Percentiles rank a stretch among this genome's conserved stretches.
Conservation (phyloP, 2,329 filamentous ascomycete genomes). For the Magnaporthiopsis rhizophila region DNA sequence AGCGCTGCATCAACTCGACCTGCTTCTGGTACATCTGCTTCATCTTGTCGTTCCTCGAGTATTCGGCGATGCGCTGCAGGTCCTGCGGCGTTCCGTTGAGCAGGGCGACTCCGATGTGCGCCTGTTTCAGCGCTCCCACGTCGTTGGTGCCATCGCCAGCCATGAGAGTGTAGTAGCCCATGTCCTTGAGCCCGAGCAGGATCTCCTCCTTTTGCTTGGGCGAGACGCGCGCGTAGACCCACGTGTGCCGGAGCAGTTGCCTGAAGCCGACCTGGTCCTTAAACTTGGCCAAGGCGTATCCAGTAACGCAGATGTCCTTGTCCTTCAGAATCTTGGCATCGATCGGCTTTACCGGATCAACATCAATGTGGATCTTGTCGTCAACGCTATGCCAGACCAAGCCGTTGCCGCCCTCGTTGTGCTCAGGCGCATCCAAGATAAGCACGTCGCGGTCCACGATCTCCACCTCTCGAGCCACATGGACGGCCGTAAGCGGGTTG, state of each 20-base stretch:
- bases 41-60: constrained; percentile 92
- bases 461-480: constrained; percentile 91
- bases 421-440: constrained; percentile 89
- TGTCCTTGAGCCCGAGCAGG: constrained; percentile 88
- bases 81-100: constrained; percentile 93
- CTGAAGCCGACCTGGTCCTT: constrained; percentile 69
- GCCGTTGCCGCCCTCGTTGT: constrained; percentile 69
- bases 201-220: constrained; percentile 99
- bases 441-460: constrained; percentile 94
- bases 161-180: constrained; percentile 98
- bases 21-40: constrained; percentile 99
- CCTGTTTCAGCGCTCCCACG: constrained; percentile 94
- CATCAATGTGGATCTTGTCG: constrained; percentile 76
- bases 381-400: constrained; percentile 94
- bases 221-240: constrained; percentile 97
- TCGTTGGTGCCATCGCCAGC: constrained; percentile 98
- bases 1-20: constrained; percentile 79
- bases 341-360: constrained; percentile 74
- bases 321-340: constrained; percentile 71
- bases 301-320: constrained; percentile 93
- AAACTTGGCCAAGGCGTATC: constrained; percentile 86
- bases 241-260: constrained; percentile 76
- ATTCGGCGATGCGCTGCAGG: constrained; percentile 83
- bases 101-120: constrained; percentile 91
- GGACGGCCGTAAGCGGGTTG: constrained; percentile 91